Base-by-base conservation (phyloP, 2,329 filamentous ascomycete genomes). In the Neonectria coccinea region DNA sequence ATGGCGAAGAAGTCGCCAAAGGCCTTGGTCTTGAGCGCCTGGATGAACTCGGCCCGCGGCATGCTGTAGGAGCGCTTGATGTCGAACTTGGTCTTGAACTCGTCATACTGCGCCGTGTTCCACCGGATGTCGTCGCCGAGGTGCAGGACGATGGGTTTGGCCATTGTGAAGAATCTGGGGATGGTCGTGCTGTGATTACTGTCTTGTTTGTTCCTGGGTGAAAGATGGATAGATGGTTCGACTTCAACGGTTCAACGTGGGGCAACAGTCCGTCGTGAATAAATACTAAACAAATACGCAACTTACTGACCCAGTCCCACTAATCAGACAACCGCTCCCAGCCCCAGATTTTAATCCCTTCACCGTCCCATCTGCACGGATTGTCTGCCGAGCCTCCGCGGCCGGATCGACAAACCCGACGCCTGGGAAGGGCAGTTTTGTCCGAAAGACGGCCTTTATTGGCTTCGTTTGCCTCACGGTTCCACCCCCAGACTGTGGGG, bases 61-160 rank as follows among this genome's bases (percentile, higher is more conserved):
- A 74, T 74, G 69, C 71, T 74, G 52, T 74, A 62, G 1, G 72
- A 74, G 22, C 72, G 65, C 20, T 65, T 65, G 18, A 74, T 73
- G 33, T 74, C 72, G 5, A 74, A 74, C 27, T 71, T 67, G 25
- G 62, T 59, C 25, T 67, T 67, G 48, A 74, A 74, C 29, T 64
- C 62, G 5, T 61, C 48, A 56, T 74, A 69, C 10, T 73, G 66
- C n/a, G 73, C 66, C 47, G 73, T 71, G 55, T 74, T 74, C 72
- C 72, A 74, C 48, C 64, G 63, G 12, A 74, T 74, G 25, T 74
- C 72, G 42, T 74, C 71, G 44, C 72, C 72, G 58, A 74, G 70
- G n/a, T 74, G 72, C 12, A 74, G 66, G 16, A 74, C 72, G n/a
- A 72, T 71, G 39, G 72, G 72, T 25, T 73, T 74, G 11, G 67